A percentile compares a stretch with the other conserved stretches of the same genome.
Evolutionary conservation across 2,329 filamentous ascomycete genomes (phyloP).

Genomic region (Sarocladium kiliense): DNA sequence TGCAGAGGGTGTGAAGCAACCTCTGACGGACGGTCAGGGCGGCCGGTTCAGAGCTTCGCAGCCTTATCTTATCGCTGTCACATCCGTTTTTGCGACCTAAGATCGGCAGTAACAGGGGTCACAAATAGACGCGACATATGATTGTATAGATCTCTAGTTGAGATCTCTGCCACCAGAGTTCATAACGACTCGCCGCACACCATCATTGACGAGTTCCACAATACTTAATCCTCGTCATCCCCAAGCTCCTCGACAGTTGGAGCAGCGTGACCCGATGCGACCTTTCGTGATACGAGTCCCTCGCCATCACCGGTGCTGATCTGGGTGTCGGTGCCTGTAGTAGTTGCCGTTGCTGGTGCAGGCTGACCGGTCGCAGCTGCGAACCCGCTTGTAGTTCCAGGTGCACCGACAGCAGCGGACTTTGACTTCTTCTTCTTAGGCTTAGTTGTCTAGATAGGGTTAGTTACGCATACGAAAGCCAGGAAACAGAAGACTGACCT

Average conservation of each 20-base stretch:
- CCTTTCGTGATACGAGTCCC: neutral
- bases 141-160: neutral
- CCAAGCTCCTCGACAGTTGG: conserved; percentile 50
- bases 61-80: too few species aligned
- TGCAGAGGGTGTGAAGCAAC: too few species aligned
- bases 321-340: conserved; percentile 52
- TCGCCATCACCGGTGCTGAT: conserved; percentile 38
- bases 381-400: conserved; percentile 35
- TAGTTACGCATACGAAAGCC: neutral
- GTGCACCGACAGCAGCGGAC: conserved; percentile 24
- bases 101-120: too few species aligned
- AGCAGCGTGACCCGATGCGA: conserved; percentile 19
- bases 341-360: conserved; percentile 47
- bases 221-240: conserved; percentile 37
- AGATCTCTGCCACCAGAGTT: too few species aligned
- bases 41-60: too few species aligned
- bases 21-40: too few species aligned
- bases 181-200: too few species aligned
- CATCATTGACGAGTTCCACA: too few species aligned
- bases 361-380: conserved; percentile 49
- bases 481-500: conserved; percentile 53
- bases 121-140: neutral
- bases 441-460: conserved; percentile 23
- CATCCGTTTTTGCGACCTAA: neutral
- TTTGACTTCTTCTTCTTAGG: conserved; percentile 52